Evolutionary conservation across 2,329 filamentous ascomycete genomes (phyloP), one percentile per base, ranked within the genome.

Genomic region (Alternaria sp.): DNA sequence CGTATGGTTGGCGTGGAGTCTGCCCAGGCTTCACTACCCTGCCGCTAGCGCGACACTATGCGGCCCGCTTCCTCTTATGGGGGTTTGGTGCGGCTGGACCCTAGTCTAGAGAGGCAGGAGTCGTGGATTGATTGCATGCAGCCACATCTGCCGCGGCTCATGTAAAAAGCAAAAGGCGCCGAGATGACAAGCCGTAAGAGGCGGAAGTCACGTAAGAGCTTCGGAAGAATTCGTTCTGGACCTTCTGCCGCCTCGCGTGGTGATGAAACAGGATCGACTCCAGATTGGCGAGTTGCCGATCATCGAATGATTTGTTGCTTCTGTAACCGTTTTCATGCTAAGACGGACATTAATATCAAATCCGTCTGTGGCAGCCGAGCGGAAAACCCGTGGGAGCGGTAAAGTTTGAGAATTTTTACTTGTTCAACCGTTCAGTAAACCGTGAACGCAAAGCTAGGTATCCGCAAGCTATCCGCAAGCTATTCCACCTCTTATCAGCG

Each of bases 21-120:
- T 20, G 43, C 20, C 43, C 40, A 34, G 10, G 27, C 43, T 6
- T 10, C n/a, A 20, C 22, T 18, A 43, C 30, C 27, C 41, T 53
- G 46, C 22, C 32, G 49, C 45, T 49, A 60, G 51, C 46, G 46
- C 9, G 30, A 52, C 50, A 12, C 43, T 16, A 48, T 34, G 48
- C 58, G 58, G 58, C 25, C 46, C 58, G 58, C 58, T 57, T 51
- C 54, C 32, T 57, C 41, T 52, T 52, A 49, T 40, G 48, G 58
- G 40, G 46, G 22, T 44, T 25, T 55, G 28, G 34, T 34, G 46
- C 32, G 20, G 32, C 44, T 38, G 53, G 32, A 20, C 28, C 27
- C 54, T 57, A 41, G 34, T 54, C 48, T 46, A 36, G 32, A 4
- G 38, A 52, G 41, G 32, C 48, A 46, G 46, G 52, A 51, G 52